Base-by-base conservation (phyloP, 352 stramenopile species). In the Globisporangium viniferum region DNA sequence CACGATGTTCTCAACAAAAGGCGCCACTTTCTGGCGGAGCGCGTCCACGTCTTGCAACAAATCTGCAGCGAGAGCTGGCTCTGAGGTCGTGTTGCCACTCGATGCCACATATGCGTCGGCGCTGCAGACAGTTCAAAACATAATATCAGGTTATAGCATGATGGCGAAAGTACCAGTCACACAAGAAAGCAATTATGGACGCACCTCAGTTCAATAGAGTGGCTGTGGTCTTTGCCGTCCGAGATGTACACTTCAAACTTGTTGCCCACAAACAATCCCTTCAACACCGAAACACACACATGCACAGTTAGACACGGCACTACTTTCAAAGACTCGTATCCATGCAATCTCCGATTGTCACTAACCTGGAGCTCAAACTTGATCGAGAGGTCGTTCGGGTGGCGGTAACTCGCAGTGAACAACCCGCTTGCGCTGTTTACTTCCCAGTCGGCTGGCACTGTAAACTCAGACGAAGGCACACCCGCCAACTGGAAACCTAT, bases 181-280 rank as follows among this genome's bases (percentile, higher is more conserved):
- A 24, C 24, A 24, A 24, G 24, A 24, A 24, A 24, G 24, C 24
- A 24, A 24, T 24, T 24, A 24, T 24, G 24, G 24, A 24, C 69
- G 14, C 68, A 90, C 86, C 73, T 88, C 29, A 95, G 67, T 69
- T 92, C 86, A 44, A 93, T 84, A 10, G 88, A 93, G 58, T 91
- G 76, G 9, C 81, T 91, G 64, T 87, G 76, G 10, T 89, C 67
- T 58, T 84, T 80, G 68, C 85, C 68, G 27, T 90, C 79, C 3
- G 83, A 92, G 18, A 95, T 69, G 71, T 93, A 93, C 49, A 93
- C 74, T 64, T 93, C 82, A 27, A 95, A 88, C 65, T 89, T 93
- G 58, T 74, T 80, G 27, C 82, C 79, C 51, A 95, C 82, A 65
- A 90, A 92, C 46, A 95, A 62, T 18, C 78, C 82, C 86, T 95